Conservation (phyloP, 257 asterid species). For the Apocynum venetum region DNA sequence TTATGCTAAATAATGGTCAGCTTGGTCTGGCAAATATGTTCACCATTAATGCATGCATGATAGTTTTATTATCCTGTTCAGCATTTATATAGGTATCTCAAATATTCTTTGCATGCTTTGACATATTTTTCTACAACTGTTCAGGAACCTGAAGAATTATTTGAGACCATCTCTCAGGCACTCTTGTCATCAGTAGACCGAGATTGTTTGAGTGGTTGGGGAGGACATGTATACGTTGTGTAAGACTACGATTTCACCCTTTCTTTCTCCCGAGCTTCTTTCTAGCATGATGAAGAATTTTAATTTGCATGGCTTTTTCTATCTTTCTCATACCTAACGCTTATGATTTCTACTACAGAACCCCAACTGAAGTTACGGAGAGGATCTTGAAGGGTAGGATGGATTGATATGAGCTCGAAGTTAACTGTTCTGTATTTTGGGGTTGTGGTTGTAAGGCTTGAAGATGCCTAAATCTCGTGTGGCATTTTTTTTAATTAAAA, state of each 20-base stretch:
- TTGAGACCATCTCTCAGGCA: conserved; percentile 92
- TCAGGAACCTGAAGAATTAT: conserved; percentile 88
- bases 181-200: conserved; percentile 84
- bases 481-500: not conserved
- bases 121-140: not conserved
- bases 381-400: conserved; percentile 90
- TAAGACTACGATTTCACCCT: not conserved
- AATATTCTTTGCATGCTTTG: not conserved
- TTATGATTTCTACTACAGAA: conserved; percentile 39
- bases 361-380: conserved; percentile 87
- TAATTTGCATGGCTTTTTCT: not conserved
- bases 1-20: too few species aligned
- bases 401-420: conserved; percentile 33
- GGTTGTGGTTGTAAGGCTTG: not conserved
- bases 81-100: too few species aligned
- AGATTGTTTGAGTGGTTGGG: conserved; percentile 99
- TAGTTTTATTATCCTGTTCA: too few species aligned
- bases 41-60: too few species aligned
- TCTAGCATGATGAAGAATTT: not conserved
- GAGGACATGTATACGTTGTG: conserved; percentile 74
- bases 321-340: not conserved
- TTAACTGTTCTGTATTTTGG: not conserved
- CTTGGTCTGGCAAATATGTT: too few species aligned
- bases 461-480: not conserved
- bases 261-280: not conserved